These are phyloP conservation scores for Durusdinium trenchii DNA, from an alignment of 73 alveolate species.

Conservation along the genomic window DNA sequence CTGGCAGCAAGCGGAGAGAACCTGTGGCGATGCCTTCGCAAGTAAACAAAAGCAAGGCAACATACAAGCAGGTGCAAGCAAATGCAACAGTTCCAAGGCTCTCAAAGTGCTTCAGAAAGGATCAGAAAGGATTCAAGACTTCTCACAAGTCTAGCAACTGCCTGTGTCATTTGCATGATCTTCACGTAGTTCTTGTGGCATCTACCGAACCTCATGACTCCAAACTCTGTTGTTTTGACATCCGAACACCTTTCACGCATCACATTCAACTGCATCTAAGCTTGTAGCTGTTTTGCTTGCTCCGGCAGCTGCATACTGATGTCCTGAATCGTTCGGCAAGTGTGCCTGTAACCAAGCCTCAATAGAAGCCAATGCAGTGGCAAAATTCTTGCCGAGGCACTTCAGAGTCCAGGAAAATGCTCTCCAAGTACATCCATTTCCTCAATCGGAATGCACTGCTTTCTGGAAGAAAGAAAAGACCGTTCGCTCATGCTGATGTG, in stretches of 20 bases:
- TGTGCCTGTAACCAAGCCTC: not conserved
- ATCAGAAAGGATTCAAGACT: not conserved
- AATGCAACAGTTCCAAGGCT: not conserved
- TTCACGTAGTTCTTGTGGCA: conserved; percentile 74
- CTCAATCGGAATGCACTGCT: conserved; percentile 95
- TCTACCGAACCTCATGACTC: conserved; percentile 4
- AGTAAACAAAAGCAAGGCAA: too few relatives aligned
- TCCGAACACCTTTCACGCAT: conserved; percentile 94
- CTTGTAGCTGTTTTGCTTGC: conserved; percentile 98
- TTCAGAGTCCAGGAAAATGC: conserved; percentile 99
- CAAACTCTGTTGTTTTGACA: conserved; percentile 96
- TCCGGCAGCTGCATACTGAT: conserved; percentile 99
- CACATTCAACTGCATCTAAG: not conserved
- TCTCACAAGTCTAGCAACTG: not conserved
- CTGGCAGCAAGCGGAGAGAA: conserved; percentile 98
- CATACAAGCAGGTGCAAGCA: not conserved
- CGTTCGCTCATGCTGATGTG: not conserved
- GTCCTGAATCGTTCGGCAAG: conserved; percentile 96
- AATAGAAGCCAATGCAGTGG: not conserved
- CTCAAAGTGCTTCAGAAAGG: not conserved
- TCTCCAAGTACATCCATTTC: conserved; percentile 99
- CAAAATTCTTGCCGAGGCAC: not conserved
- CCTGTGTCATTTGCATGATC: conserved; percentile 89
- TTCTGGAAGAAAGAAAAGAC: not conserved
- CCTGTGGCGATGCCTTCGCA: conserved; percentile 94